Conservation (phyloP, 805 yeast genomes). For the Lipomyces spencermartinsiae region DNA sequence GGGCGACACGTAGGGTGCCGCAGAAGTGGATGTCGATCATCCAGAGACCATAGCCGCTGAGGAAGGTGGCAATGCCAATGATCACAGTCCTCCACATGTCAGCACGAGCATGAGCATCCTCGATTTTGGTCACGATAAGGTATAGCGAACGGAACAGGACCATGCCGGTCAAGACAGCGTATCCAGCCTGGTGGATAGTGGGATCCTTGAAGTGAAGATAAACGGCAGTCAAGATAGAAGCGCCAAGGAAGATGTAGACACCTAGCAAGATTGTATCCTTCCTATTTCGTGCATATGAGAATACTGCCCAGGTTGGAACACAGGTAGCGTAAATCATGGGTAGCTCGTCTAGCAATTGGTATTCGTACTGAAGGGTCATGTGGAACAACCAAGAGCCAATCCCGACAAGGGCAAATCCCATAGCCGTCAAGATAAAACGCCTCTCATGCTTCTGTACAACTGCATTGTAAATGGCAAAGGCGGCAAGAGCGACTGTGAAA, state of each 20-base stretch:
- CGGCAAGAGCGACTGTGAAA: conserved; percentile 56
- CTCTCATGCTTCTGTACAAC: conserved; percentile 65
- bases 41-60: conserved; percentile 84
- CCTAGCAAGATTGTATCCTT: conserved; percentile 55
- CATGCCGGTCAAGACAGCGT: conserved; percentile 76
- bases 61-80: conserved; percentile 66
- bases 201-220: conserved; percentile 81
- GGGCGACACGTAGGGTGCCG: conserved; percentile 57
- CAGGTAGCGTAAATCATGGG: conserved; percentile 99
- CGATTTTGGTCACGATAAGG: conserved; percentile 61
- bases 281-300: conserved; percentile 60
- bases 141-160: conserved; percentile 67
- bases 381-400: conserved; percentile 95
- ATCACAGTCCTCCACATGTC: conserved; percentile 62
- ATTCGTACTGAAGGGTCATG: conserved; percentile 90
- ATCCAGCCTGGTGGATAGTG: conserved; percentile 84
- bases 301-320: conserved; percentile 86
- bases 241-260: conserved; percentile 56
- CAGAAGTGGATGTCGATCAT: conserved; percentile 87
- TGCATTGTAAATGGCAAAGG: conserved; percentile 68
- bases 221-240: conserved; percentile 67
- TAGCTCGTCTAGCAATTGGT: conserved; percentile 89
- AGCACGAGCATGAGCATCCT: conserved; percentile 54
- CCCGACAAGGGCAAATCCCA: conserved; percentile 89
- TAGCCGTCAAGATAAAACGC: conserved; percentile 71